Conservation (phyloP, 2,329 filamentous ascomycete genomes). For the Rutstroemia sp. region DNA sequence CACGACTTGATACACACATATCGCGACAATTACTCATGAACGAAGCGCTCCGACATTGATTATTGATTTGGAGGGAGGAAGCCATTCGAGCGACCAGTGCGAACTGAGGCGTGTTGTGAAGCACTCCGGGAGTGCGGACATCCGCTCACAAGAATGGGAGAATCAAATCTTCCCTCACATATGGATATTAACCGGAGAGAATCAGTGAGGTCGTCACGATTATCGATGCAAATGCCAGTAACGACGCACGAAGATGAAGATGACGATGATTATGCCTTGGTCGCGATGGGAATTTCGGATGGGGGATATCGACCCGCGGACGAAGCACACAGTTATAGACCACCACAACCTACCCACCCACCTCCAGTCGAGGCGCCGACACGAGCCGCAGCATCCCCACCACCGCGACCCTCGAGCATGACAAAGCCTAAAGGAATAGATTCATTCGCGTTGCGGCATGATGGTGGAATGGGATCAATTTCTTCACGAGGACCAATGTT, state of each 20-base stretch:
- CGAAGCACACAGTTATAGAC: conserved; percentile 17
- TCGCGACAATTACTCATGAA: no score
- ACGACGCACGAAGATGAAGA: conserved; percentile 30
- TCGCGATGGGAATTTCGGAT: conserved; percentile 37
- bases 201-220: conserved; percentile 32
- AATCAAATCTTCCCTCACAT: conserved; percentile 19
- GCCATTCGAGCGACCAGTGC: background rate
- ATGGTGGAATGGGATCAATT: conserved; percentile 36
- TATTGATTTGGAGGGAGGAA: no score
- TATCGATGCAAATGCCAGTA: conserved; percentile 31
- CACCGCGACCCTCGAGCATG: conserved; percentile 45
- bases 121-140: conserved; percentile 8
- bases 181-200: conserved; percentile 35
- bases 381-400: conserved; percentile 22
- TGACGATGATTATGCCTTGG: conserved; percentile 43
- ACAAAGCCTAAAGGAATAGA: conserved; percentile 46
- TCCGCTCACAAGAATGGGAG: conserved; percentile 10
- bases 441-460: conserved; percentile 45
- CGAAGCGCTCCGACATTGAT: no score
- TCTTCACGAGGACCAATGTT: conserved; percentile 13
- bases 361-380: conserved; percentile 14
- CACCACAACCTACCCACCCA: conserved; percentile 18
- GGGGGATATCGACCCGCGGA: conserved; percentile 4
- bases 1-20: no score
- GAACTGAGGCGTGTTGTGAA: background rate